Evolutionary conservation across 2,329 filamentous ascomycete species (phyloP).

Genomic region (Hymenoscyphus scutula): DNA sequence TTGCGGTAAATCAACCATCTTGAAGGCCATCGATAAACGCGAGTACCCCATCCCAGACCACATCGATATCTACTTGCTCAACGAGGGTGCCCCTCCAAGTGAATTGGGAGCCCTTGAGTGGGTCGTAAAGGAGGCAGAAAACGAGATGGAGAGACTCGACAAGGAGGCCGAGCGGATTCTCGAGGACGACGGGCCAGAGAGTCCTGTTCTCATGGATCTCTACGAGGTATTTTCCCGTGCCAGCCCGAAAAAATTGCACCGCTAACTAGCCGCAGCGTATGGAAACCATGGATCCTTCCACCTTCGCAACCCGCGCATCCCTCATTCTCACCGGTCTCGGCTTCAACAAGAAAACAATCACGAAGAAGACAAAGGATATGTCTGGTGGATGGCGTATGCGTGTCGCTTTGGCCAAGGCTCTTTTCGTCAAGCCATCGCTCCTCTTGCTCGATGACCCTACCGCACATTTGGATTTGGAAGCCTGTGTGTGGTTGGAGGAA

Average conservation of each 20-base stretch:
- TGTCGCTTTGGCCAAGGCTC: slow-evolving; percentile 93
- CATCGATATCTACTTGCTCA: slow-evolving; percentile 96
- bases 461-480: slow-evolving; percentile 97
- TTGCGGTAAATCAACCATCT: slow-evolving; percentile 95
- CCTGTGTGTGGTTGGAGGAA: slow-evolving; percentile 99
- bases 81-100: slow-evolving; percentile 88
- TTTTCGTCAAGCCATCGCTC: slow-evolving; percentile 96
- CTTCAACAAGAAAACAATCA: slow-evolving; percentile 96
- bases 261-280: slow-evolving; percentile 65
- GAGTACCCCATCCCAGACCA: slow-evolving; percentile 96
- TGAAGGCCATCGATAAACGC: slow-evolving; percentile 90
- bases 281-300: slow-evolving; percentile 98
- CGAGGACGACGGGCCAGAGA: slow-evolving; percentile 89
- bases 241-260: not conserved
- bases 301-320: slow-evolving; percentile 91
- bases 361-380: slow-evolving; percentile 99
- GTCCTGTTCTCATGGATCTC: slow-evolving; percentile 83
- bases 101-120: slow-evolving; percentile 93
- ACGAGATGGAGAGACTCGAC: slow-evolving; percentile 88
- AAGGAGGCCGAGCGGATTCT: slow-evolving; percentile 84
- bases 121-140: slow-evolving; percentile 93
- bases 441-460: slow-evolving; percentile 97
- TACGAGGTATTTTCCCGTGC: slow-evolving; percentile 71
- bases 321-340: slow-evolving; percentile 97
- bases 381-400: slow-evolving; percentile 99